phyloP scores from a whole-genome alignment of 192 early-diverging fungal genomes.

The Coemansia sp. region DNA sequence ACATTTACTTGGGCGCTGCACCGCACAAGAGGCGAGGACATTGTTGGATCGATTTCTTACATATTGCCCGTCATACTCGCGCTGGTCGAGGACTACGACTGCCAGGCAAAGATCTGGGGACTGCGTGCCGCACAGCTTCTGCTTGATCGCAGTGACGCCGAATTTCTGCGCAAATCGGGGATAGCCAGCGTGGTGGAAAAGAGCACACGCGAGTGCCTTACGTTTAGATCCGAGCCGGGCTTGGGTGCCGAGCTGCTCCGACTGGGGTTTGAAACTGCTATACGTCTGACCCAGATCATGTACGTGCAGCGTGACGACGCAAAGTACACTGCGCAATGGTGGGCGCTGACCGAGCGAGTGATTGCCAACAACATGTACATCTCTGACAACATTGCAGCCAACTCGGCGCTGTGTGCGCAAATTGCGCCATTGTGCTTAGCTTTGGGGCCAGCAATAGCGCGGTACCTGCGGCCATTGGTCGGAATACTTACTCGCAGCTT shows the following conservation, averaged over 20 bases:
- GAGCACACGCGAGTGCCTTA: constrained; percentile 16
- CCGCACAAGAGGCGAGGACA: constrained; percentile 9
- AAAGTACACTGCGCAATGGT: constrained; percentile 26
- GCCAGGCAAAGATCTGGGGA: constrained; percentile 22
- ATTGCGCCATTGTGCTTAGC: constrained; percentile 12
- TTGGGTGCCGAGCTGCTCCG: constrained; percentile 14
- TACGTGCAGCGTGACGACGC: background rate
- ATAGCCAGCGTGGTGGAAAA: constrained; percentile 29
- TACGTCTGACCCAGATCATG: constrained; percentile 3
- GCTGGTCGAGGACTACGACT: constrained; percentile 44
- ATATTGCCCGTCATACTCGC: constrained; percentile 35
- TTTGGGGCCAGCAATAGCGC: constrained; percentile 28
- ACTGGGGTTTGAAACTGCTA: constrained; percentile 19
- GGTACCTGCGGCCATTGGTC: constrained; percentile 35
- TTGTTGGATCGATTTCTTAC: constrained; percentile 10
- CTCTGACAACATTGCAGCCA: constrained; percentile 28
- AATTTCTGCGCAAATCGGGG: constrained; percentile 41
- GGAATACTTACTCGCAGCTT: constrained; percentile 24
- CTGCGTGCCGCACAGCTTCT: constrained; percentile 14
- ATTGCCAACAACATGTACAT: constrained; percentile 33
- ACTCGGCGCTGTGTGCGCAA: constrained; percentile 13
- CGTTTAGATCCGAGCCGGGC: constrained; percentile 24
- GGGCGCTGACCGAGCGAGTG: constrained; percentile 23
- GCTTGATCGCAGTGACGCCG: background rate
- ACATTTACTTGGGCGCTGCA: constrained; percentile 36